Conservation (phyloP, 768 basidiomycete genomes). For the Kwoniella sp. region DNA sequence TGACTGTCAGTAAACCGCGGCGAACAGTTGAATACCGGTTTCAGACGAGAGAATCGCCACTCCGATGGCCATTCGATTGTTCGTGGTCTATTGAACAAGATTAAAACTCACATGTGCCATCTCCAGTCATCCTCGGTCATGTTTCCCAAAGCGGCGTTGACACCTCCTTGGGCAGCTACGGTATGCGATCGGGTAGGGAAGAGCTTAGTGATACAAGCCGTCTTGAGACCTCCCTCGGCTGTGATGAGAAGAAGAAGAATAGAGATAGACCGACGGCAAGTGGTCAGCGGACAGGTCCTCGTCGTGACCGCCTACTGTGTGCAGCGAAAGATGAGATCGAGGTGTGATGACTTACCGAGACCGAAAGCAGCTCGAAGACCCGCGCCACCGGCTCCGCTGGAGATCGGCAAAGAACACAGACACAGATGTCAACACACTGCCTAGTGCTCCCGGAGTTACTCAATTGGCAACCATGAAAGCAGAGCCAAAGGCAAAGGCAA, state of each 20-base stretch:
- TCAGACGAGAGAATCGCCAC: too few species aligned
- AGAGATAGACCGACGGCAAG: conserved; percentile 1
- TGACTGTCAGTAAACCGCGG: too few species aligned
- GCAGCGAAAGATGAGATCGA: neutral
- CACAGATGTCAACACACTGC: too few species aligned
- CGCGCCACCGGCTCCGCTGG: conserved; percentile 94
- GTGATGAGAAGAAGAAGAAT: conserved; percentile 7
- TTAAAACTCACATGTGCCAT: conserved; percentile 80
- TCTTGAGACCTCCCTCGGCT: conserved; percentile 97
- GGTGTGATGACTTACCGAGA: conserved; percentile 58
- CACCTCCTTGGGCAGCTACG: conserved; percentile 98
- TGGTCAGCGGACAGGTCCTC: too few species aligned
- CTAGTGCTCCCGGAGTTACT: too few species aligned
- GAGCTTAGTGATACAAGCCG: conserved; percentile 97
- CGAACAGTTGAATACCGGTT: too few species aligned
- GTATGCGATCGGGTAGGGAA: conserved; percentile 99
- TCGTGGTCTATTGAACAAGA: too few species aligned
- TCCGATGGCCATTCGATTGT: too few species aligned
- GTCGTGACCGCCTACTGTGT: neutral
- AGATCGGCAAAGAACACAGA: too few species aligned
- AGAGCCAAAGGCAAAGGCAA: too few species aligned
- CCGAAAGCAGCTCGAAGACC: conserved; percentile 98
- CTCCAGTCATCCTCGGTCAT: conserved; percentile 99
- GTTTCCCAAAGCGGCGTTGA: conserved; percentile 77
- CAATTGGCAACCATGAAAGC: too few species aligned